Evolutionary conservation across 83 land plant species (phyloP).

Genomic region (Thuja plicata): DNA sequence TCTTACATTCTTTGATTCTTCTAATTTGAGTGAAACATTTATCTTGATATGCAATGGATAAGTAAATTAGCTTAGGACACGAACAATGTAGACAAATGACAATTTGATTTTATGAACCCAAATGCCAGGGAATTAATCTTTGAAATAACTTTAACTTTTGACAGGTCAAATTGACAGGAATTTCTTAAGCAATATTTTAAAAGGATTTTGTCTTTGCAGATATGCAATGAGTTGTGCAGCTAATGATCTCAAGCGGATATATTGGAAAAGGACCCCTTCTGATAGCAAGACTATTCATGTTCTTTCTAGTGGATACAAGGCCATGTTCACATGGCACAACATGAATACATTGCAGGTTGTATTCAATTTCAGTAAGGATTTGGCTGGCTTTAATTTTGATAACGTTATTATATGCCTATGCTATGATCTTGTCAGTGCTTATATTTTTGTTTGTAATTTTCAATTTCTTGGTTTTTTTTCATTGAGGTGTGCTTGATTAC

Average conservation of each 20-base stretch:
- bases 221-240: conserved; percentile 88
- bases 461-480: not conserved
- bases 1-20: not conserved
- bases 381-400: not conserved
- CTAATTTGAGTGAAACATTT: not conserved
- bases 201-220: conserved; percentile 46
- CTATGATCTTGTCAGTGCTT: not conserved
- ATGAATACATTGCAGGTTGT: conserved; percentile 81
- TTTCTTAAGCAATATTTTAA: not conserved
- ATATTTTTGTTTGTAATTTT: not conserved
- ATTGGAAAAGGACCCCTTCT: conserved; percentile 61
- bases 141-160: not conserved
- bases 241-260: conserved; percentile 63
- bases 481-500: conserved; percentile 4
- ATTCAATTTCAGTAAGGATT: not conserved
- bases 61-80: not conserved
- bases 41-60: not conserved
- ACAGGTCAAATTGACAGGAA: not conserved
- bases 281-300: conserved; percentile 76
- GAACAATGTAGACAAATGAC: not conserved
- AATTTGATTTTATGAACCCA: not conserved
- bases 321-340: conserved; percentile 87
- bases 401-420: not conserved
- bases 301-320: conserved; percentile 90
- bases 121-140: not conserved